A percentile compares a stretch with the other conserved stretches of the same genome.
These are phyloP conservation scores for Saposhnikovia divaricata DNA, from an alignment of 129 eudicot genomes.

Conservation along the genomic window DNA sequence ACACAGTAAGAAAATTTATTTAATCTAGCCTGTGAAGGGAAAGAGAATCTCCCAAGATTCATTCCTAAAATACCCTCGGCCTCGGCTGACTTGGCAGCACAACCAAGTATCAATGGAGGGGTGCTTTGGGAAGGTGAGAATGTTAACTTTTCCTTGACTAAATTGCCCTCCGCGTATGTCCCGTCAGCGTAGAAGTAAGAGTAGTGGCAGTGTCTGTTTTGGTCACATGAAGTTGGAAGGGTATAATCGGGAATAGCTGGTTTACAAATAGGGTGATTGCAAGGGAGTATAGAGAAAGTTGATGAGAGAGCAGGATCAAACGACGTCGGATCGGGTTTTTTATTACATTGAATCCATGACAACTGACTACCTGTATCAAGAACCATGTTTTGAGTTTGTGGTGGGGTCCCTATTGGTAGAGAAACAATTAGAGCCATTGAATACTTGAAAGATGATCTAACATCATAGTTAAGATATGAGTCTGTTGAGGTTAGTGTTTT, in stretches of 20 bases:
- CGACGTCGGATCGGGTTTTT: constrained; percentile 44
- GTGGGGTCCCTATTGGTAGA: constrained; percentile 75
- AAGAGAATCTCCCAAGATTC: constrained; percentile 70
- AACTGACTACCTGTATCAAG: constrained; percentile 80
- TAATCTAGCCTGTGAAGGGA: constrained; percentile 55
- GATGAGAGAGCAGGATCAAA: constrained; percentile 78
- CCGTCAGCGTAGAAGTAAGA: constrained; percentile 85
- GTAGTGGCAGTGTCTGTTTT: constrained; percentile 69
- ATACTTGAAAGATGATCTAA: constrained; percentile 45
- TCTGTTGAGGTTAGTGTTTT: background rate
- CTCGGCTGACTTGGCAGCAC: constrained; percentile 48
- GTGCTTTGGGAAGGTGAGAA: constrained; percentile 51
- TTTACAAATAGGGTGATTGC: constrained; percentile 66
- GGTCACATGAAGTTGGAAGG: constrained; percentile 75
- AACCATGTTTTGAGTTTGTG: constrained; percentile 75
- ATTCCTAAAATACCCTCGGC: constrained; percentile 82
- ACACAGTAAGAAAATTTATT: constrained; percentile 64
- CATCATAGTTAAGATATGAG: constrained; percentile 22
- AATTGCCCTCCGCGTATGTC: constrained; percentile 77
- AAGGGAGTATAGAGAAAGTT: constrained; percentile 69
- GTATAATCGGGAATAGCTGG: constrained; percentile 75
- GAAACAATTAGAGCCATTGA: constrained; percentile 74
- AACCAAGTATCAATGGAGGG: constrained; percentile 74
- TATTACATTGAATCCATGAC: constrained; percentile 84
- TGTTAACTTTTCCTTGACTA: constrained; percentile 57